These are phyloP conservation scores for Vigna trinervia DNA, from an alignment of 306 rosid species.

Conservation along the genomic window DNA sequence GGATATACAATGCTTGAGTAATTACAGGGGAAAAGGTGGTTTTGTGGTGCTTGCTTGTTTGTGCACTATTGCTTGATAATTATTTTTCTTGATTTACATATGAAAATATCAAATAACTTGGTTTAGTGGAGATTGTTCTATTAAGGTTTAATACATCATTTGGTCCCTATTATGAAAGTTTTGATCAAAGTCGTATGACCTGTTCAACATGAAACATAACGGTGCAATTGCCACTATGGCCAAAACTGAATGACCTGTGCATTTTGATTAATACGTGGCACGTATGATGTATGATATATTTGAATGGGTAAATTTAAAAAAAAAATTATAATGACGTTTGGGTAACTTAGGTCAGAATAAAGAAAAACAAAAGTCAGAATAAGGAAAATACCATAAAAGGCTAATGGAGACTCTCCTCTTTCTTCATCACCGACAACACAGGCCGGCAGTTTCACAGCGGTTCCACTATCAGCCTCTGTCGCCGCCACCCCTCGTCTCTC, in stretches of 20 bases:
- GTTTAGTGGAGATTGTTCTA: background rate
- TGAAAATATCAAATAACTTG: conserved; percentile 5
- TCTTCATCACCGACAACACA: conserved; percentile 52
- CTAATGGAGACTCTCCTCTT: conserved; percentile 5
- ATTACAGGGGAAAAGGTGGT: conserved; percentile 5
- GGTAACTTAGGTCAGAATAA: background rate
- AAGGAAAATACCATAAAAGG: background rate
- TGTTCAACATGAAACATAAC: too few relatives aligned
- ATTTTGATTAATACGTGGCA: too few relatives aligned
- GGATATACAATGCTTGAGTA: background rate
- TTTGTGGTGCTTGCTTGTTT: conserved; percentile 10
- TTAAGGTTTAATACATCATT: background rate
- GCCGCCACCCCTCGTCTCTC: conserved; percentile 33
- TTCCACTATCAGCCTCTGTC: conserved; percentile 33
- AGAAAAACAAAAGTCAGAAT: conserved; percentile 15
- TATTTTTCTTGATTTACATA: conserved; percentile 3
- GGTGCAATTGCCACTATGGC: too few relatives aligned
- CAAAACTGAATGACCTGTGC: too few relatives aligned
- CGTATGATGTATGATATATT: too few relatives aligned
- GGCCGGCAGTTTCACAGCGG: conserved; percentile 52
- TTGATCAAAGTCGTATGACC: too few relatives aligned
- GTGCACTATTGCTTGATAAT: background rate
- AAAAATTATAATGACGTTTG: too few relatives aligned
- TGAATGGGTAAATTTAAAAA: too few relatives aligned
- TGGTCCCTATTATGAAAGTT: too few relatives aligned